Evolutionary conservation across 306 rosid genomes (phyloP).

Genomic region (Amphicarpaea edgeworthii): DNA sequence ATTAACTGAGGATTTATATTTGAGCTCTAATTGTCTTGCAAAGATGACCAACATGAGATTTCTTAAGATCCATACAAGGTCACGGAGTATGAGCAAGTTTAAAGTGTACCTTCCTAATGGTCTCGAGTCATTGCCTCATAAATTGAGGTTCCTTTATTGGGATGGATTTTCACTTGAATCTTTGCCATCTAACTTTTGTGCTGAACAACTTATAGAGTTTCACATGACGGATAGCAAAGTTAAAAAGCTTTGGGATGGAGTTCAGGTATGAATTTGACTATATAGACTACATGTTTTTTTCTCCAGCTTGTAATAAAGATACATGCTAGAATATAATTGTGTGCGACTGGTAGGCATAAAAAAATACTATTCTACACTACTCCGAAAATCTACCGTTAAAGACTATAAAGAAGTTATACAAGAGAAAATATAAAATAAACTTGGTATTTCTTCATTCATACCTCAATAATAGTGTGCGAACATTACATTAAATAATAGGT

Average conservation of each 20-base stretch:
- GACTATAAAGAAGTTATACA: no score
- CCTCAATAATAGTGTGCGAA: no score
- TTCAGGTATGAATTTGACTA: no score
- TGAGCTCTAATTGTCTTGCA: not conserved
- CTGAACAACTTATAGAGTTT: slow-evolving; percentile 5
- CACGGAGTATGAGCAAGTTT: not conserved
- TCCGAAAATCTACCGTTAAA: no score
- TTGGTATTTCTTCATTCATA: no score
- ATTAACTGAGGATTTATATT: not conserved
- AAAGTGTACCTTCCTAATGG: not conserved
- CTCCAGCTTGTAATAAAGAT: no score
- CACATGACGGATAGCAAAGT: not conserved
- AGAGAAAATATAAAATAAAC: no score
- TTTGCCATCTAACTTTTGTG: slow-evolving; percentile 17
- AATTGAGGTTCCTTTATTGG: not conserved
- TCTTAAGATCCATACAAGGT: not conserved
- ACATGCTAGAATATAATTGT: no score
- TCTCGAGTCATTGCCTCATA: not conserved
- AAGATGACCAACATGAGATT: slow-evolving; percentile 1
- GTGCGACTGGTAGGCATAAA: no score
- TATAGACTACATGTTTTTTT: no score
- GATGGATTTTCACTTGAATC: not conserved
- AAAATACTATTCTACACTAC: no score
- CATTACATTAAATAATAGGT: no score
- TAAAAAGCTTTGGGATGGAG: slow-evolving; percentile 16